These are phyloP conservation scores for Paramyrothecium roridum DNA, from an alignment of 2,329 filamentous ascomycete genomes.

Conservation along the genomic window DNA sequence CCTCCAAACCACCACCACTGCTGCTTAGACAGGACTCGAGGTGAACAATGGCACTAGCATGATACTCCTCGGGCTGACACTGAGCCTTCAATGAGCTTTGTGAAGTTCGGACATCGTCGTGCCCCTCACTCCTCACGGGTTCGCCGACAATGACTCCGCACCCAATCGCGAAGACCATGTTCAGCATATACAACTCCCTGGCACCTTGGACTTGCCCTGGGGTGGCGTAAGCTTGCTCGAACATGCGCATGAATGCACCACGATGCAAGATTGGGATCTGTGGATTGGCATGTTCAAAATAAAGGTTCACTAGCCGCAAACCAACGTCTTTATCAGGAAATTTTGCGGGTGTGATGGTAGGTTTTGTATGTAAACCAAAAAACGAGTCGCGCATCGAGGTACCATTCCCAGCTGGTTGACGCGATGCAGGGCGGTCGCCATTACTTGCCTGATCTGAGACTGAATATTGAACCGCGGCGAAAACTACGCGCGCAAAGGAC, in stretches of 20 bases:
- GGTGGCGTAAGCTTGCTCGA: constrained; percentile 75
- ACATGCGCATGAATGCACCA: constrained; percentile 83
- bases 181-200: constrained; percentile 86
- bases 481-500: constrained; percentile 90
- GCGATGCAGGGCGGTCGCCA: constrained; percentile 18
- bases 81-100: constrained; percentile 33
- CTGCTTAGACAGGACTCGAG: constrained; percentile 82
- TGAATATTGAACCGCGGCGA: constrained; percentile 81
- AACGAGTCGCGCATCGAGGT: constrained; percentile 94
- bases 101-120: constrained; percentile 23
- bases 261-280: constrained; percentile 92
- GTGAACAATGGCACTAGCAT: constrained; percentile 90
- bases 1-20: constrained; percentile 85
- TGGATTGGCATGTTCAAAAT: constrained; percentile 95
- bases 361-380: constrained; percentile 91
- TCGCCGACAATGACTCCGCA: constrained; percentile 84
- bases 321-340: constrained; percentile 80
- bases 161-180: constrained; percentile 96
- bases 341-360: constrained; percentile 77
- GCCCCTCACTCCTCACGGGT: constrained; percentile 45
- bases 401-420: constrained; percentile 37
- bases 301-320: constrained; percentile 70
- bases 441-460: constrained; percentile 57
- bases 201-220: constrained; percentile 66
- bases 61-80: constrained; percentile 89